Base-by-base conservation (phyloP, 2,329 filamentous ascomycete species). In the Arachnomyces sp. region DNA sequence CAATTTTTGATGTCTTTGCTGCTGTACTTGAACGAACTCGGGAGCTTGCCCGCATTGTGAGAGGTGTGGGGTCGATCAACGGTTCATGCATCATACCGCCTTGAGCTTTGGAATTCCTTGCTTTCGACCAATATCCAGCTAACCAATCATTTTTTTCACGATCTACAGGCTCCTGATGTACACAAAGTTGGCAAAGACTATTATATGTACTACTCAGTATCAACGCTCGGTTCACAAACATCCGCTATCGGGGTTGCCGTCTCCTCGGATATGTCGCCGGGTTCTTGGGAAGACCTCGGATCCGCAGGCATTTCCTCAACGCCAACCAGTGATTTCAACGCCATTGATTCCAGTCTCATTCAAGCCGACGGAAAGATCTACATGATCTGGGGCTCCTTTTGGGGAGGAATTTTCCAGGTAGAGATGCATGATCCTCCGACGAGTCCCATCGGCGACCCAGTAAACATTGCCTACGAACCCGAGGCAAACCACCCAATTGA, bases 371-470 rank as follows among this genome's bases (percentile, higher is more conserved):
- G 47, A 7, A 56, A 43, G 2, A 72, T 71, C 48, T 69, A 70
- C 42, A 60, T 80, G 54, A 76, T 69, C 44, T 86, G 84, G 46
- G 82, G 81, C 16, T 82, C 77, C 9, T 86, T 83, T 69, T 86
- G 80, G 79, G 58, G 63, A 5, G 74, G 79, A 52, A 69, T 85
- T 43, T 82, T 76, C 62, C 75, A 78, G 52, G 75, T 77, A 1
- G 54, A 65, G 28, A 70, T 84, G 54, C 53, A 54, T 15, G 49
- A 52, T 3, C 49, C 48, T 1, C 62, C 62, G 4, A 53, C 54
- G 2, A 57, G 48, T 53, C 2, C 50, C 54, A 1, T 52, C 58
- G 8, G 58, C 70, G 1, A 60, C 21, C 21, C 21, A 25, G 21
- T 67, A 42, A 69, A 78, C 38, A 60, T 82, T 37, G 69, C 73